Evolutionary conservation across 225 moss, liverwort and hornwort genomes (phyloP).

Genomic region (Pseudoscleropodium purum): DNA sequence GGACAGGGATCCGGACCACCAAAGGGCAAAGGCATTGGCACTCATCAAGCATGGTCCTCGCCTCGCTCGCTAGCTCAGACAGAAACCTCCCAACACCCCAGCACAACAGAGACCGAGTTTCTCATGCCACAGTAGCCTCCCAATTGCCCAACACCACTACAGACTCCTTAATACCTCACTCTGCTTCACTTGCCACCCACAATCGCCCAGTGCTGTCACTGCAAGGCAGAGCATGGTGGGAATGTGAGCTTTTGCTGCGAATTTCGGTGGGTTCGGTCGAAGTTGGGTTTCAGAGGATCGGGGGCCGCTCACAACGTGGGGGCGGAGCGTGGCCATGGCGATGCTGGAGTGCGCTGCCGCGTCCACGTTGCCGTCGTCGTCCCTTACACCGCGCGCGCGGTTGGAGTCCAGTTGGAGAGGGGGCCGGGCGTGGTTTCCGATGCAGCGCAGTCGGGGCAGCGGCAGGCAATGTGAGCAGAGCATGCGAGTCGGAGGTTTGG

Average conservation of each 20-base stretch:
- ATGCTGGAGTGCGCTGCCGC: conserved; percentile 27
- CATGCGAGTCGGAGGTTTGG: neutral
- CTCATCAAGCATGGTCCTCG: neutral
- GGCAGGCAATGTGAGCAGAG: neutral
- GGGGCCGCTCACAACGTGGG: neutral
- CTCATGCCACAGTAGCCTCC: neutral
- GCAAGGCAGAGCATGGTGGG: neutral
- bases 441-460: neutral
- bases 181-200: neutral
- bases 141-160: neutral
- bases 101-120: neutral
- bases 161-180: neutral
- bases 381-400: neutral
- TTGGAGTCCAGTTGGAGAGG: neutral
- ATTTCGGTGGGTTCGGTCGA: neutral
- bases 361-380: conserved; percentile 10
- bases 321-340: conserved; percentile 20
- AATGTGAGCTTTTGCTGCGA: conserved; percentile 3
- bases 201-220: neutral
- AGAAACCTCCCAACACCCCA: neutral
- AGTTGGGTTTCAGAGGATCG: neutral
- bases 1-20: neutral
- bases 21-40: too few species aligned
- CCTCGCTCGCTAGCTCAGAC: neutral
- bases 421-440: conserved; percentile 7